Evolutionary conservation across 75 land plant species (phyloP).

Genomic region (Pseudotsuga menziesii): DNA sequence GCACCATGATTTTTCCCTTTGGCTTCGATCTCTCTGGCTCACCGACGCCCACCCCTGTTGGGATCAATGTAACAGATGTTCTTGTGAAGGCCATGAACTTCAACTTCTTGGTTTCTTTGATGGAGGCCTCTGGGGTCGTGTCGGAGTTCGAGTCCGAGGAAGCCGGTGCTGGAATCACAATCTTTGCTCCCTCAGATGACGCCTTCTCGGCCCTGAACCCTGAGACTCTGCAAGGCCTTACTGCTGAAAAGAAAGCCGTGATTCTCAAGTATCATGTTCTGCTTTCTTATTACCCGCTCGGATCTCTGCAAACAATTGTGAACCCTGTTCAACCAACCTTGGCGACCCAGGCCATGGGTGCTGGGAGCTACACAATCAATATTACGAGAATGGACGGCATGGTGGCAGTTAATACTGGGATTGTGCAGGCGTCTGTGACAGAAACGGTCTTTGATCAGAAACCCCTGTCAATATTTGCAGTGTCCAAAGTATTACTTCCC

Average conservation of each 20-base stretch:
- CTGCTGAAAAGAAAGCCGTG: conserved; percentile 45
- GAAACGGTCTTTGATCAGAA: conserved; percentile 67
- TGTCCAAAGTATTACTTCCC: conserved; percentile 66
- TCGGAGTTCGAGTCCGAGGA: conserved; percentile 57
- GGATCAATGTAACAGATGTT: conserved; percentile 48
- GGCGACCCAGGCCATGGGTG: conserved; percentile 54
- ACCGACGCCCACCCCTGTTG: conserved; percentile 37
- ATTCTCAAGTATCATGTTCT: conserved; percentile 67
- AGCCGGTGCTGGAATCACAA: conserved; percentile 61
- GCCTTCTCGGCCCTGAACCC: conserved; percentile 52
- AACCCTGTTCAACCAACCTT: conserved; percentile 78
- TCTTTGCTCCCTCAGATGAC: conserved; percentile 66
- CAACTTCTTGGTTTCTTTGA: conserved; percentile 56
- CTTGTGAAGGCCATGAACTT: conserved; percentile 52
- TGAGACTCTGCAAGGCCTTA: conserved; percentile 40
- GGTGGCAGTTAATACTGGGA: conserved; percentile 47
- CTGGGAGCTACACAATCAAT: conserved; percentile 59
- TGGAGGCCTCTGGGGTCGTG: conserved; percentile 67
- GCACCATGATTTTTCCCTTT: conserved; percentile 44
- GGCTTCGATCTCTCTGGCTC: conserved; percentile 47
- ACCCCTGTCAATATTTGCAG: conserved; percentile 61
- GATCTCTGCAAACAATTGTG: conserved; percentile 58
- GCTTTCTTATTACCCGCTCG: conserved; percentile 67
- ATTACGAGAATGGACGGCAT: conserved; percentile 50
- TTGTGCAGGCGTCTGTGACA: conserved; percentile 60